Evolutionary conservation across 768 basidiomycete genomes (phyloP).

Genomic region (Xerocomus brunneocitrinus): DNA sequence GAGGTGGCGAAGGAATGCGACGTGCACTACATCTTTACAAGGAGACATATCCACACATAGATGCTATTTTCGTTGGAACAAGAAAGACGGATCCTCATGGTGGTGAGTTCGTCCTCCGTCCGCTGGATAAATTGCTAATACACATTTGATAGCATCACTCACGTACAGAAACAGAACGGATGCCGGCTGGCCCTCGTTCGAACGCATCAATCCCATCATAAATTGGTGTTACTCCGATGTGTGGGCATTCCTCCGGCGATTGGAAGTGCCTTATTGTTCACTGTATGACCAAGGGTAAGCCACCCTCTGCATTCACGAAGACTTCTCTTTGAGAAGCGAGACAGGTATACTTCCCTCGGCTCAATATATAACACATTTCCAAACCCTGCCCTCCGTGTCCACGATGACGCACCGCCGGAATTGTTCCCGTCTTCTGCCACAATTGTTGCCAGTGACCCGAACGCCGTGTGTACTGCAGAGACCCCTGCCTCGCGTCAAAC

Average conservation of each 20-base stretch:
- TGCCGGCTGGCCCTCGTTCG: conserved; percentile 81
- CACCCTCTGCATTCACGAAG: neutral
- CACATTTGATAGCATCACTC: conserved; percentile 53
- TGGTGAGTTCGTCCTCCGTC: conserved; percentile 48
- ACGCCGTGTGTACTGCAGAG: conserved; percentile 16
- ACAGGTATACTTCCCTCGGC: conserved; percentile 94
- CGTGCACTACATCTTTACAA: conserved; percentile 73
- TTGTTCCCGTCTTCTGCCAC: conserved; percentile 19
- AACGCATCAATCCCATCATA: conserved; percentile 92
- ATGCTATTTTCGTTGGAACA: conserved; percentile 86
- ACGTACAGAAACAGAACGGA: conserved; percentile 78
- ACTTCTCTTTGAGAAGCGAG: neutral
- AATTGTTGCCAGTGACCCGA: conserved; percentile 18
- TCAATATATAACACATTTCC: conserved; percentile 93
- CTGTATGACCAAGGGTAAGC: conserved; percentile 89
- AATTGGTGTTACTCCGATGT: conserved; percentile 91
- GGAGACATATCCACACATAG: conserved; percentile 55
- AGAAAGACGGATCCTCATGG: conserved; percentile 90
- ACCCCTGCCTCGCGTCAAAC: neutral
- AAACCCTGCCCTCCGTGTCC: conserved; percentile 70
- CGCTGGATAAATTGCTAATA: neutral
- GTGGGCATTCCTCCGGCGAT: conserved; percentile 76
- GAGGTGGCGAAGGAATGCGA: conserved; percentile 72
- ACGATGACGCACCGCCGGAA: conserved; percentile 6
- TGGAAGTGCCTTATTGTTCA: conserved; percentile 80